These are phyloP conservation scores for Penicillium roqueforti DNA, from an alignment of 495 filamentous ascomycete genomes.

Conservation along the genomic window DNA sequence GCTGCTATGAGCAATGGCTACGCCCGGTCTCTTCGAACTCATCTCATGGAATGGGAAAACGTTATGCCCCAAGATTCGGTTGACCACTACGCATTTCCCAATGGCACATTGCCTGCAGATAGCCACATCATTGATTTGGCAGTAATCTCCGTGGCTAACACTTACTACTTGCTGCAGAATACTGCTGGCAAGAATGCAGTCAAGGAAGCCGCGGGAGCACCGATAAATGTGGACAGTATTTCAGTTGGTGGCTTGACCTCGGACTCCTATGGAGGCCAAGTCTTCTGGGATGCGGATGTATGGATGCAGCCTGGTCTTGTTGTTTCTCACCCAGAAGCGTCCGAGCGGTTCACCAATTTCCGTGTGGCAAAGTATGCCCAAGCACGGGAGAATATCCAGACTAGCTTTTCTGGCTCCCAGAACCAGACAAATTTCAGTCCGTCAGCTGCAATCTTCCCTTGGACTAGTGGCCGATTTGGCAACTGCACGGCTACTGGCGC, in stretches of 20 bases:
- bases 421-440: conserved; percentile 50
- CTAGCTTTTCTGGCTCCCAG: conserved; percentile 42
- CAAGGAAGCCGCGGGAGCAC: conserved; percentile 30
- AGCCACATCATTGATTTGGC: conserved; percentile 55
- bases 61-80: conserved; percentile 55
- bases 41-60: conserved; percentile 52
- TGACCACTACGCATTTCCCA: conserved; percentile 57
- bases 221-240: conserved; percentile 55
- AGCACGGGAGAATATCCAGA: conserved; percentile 49
- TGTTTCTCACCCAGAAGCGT: conserved; percentile 53
- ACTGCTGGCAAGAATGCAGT: conserved; percentile 54
- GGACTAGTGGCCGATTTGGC: conserved; percentile 60
- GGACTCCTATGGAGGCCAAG: conserved; percentile 57
- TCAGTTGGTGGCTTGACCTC: conserved; percentile 58
- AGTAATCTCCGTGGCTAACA: conserved; percentile 60
- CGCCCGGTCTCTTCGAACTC: conserved; percentile 40
- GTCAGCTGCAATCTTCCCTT: conserved; percentile 55
- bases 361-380: conserved; percentile 49
- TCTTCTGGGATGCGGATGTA: conserved; percentile 65
- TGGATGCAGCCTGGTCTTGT: conserved; percentile 67
- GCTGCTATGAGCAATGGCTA: conserved; percentile 45
- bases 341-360: conserved; percentile 56
- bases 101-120: conserved; percentile 58
- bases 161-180: conserved; percentile 69
- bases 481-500: conserved; percentile 64